Evolutionary conservation across 148 eudicot genomes (phyloP).

Genomic region (Oxyria digyna): DNA sequence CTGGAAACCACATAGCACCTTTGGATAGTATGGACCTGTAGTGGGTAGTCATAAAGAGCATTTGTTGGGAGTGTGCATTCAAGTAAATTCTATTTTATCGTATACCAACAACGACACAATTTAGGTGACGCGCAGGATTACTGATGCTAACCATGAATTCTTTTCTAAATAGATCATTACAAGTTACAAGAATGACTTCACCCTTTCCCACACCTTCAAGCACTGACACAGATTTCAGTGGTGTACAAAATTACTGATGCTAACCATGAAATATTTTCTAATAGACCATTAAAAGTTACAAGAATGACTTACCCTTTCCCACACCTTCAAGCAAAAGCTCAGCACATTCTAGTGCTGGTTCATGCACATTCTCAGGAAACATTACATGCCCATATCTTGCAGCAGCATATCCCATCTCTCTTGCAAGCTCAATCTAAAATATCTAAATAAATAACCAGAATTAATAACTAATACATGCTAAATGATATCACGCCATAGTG

Average conservation of each 20-base stretch:
- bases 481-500: not conserved
- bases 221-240: no score
- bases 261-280: not conserved
- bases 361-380: constrained; percentile 98
- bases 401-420: constrained; percentile 92
- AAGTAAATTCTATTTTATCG: not conserved
- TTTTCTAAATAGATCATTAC: not conserved
- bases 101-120: not conserved
- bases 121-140: not conserved
- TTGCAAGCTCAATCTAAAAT: constrained; percentile 97
- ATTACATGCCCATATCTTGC: constrained; percentile 98
- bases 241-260: not conserved
- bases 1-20: not conserved
- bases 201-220: constrained; percentile 98
- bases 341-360: constrained; percentile 79
- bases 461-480: constrained; percentile 14
- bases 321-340: constrained; percentile 95
- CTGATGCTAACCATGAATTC: not conserved
- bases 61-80: not conserved
- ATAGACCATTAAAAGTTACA: not conserved
- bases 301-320: constrained; percentile 63
- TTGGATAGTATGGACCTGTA: not conserved
- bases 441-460: constrained; percentile 46
- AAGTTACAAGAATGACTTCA: constrained; percentile 16
- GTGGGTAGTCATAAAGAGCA: not conserved